Base-by-base conservation (phyloP, 2,329 filamentous ascomycete genomes). In the Scedosporium minutisporum region DNA sequence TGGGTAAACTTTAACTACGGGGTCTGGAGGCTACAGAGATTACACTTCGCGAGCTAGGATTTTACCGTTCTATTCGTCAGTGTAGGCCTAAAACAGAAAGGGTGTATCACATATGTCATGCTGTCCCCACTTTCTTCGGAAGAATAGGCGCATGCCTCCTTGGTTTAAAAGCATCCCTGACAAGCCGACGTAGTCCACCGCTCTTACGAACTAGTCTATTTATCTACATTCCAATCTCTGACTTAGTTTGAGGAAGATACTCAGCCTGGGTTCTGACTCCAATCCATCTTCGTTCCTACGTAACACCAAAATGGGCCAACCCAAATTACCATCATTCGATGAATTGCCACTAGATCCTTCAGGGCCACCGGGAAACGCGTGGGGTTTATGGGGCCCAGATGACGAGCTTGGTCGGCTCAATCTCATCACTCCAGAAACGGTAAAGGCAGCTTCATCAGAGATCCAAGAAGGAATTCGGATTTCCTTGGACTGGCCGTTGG, bases 361-460 rank as follows among this genome's bases (percentile, higher is more conserved):
- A 63, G 80, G 80, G 0, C 80, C 81, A 6, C 74, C 71, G 2
- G 78, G 79, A 6, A 84, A 84, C 63, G 80, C 82, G 5, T 85
- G 82, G 82, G 81, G 81, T 0, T 76, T 82, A 4, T 84, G 81
- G 65, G 82, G 81, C 2, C 67, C 73, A 4, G 63, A 73, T 2
- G 82, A 85, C 64, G 72, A 84, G 65, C 73, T 82, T 10, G 82
- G 82, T 25, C 82, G 79, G 67, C 73, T 85, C 1, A 84, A 84
- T 68, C 74, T 82, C 2, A 74, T 85, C 62, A 84, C 81, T 6
- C 44, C 44, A 7, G 44, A 48, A 6, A 48, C 51, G 27, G 65
- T 66, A 41, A 64, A 61, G 14, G 59, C 58, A 0, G 64, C 65
- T 2, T 60, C 65, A 5, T 60, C 64, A 23, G 64, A 66, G 29